Base-by-base conservation (phyloP, 805 yeast species). In the Barnettozyma californica region DNA sequence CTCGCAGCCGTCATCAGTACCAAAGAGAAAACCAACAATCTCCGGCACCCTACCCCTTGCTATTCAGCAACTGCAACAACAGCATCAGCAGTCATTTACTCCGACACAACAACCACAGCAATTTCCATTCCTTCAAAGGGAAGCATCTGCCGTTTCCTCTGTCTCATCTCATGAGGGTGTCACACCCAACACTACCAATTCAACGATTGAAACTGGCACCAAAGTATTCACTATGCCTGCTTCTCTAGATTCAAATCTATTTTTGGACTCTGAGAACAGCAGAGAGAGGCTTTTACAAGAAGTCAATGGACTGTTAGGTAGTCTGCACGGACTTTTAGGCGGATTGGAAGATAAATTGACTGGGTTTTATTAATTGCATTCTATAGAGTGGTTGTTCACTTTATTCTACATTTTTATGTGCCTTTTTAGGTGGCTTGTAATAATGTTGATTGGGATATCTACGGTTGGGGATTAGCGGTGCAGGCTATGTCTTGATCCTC, bases 331-430 rank as follows among this genome's bases (percentile, higher is more conserved):
- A 6, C 54, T 64, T 19, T 47, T 68, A 46, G 64, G 61, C 9
- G 53, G 58, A 2, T 53, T 68, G 51, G 68, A 63, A 42, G 69
- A 65, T 34, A 68, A 62, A 40, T 44, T 64, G 18, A 37, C 37
- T 33, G 51, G 53, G 20, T 7, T 35, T 6, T 18, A 14, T 8
- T 35, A 23, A 35, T 4, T 29, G 33, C 5, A 29, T 13, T 11
- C 16, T 13, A 13, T 3, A 29, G 33, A 8, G n/a, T 29, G 16
- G 8, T 23, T 23, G 8, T 23, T 18, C 16, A 16, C 11, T 16
- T 16, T 10, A 16, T 35, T 35, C 38, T 35, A 21, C 19, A 35
- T 35, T 35, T 8, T 19, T 18, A 35, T 14, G 38, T 18, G 5
- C 21, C 14, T 18, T 16, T 16, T 16, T 18, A 35, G 20, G 10